Evolutionary conservation across 2,329 filamentous ascomycete species (phyloP).

Genomic region (Fusarium tjaetaba): DNA sequence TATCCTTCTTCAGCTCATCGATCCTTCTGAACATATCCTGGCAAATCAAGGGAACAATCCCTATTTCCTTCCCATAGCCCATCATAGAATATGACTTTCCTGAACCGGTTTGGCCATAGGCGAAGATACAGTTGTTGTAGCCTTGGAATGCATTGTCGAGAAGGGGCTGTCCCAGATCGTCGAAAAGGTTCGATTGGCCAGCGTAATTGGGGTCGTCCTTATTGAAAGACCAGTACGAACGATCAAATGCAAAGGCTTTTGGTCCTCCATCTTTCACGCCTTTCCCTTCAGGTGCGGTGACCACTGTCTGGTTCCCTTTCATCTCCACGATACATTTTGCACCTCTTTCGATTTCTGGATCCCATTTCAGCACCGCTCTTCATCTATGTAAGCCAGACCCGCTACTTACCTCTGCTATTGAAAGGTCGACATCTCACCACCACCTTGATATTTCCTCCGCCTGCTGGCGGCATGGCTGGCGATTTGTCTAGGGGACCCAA

Average conservation of each 20-base stretch:
- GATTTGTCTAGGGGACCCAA: constrained; percentile 49
- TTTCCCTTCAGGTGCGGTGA: constrained; percentile 78
- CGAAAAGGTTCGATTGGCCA: constrained; percentile 87
- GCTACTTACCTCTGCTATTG: constrained; percentile 83
- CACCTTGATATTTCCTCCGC: constrained; percentile 99
- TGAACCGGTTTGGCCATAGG: constrained; percentile 97
- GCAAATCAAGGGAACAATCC: constrained; percentile 96
- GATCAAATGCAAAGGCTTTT: constrained; percentile 95
- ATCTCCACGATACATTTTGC: constrained; percentile 98
- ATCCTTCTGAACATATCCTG: constrained; percentile 98
- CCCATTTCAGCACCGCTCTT: constrained; percentile 31
- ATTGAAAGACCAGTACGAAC: constrained; percentile 98
- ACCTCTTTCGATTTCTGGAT: constrained; percentile 83
- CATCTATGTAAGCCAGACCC: not conserved
- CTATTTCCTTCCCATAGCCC: constrained; percentile 95
- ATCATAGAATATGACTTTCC: constrained; percentile 99
- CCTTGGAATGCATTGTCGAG: constrained; percentile 98
- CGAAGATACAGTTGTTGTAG: constrained; percentile 99
- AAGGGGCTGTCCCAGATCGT: constrained; percentile 87
- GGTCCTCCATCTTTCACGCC: constrained; percentile 74
- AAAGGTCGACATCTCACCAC: constrained; percentile 97
- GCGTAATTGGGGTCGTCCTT: constrained; percentile 84
- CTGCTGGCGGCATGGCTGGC: constrained; percentile 59
- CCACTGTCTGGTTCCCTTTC: constrained; percentile 90
- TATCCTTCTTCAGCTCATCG: constrained; percentile 73